Evolutionary conservation across 164 flowering plant genomes (phyloP).

Genomic region (Platanus orientalis): DNA sequence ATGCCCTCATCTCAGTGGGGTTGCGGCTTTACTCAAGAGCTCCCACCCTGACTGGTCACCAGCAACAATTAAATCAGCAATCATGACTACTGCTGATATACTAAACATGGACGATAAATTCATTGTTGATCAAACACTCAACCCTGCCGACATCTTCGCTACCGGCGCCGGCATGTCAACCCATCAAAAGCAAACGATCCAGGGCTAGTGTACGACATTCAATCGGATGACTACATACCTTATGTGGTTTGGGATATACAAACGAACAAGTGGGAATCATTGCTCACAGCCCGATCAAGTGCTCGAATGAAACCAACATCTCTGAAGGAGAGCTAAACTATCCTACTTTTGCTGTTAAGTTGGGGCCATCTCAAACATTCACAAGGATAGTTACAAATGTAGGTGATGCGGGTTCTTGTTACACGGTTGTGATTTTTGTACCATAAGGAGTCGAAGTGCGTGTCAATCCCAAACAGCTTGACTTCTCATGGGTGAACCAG

Average conservation of each 20-base stretch:
- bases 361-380: background rate
- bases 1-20: no score
- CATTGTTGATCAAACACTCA: conserved; percentile 29
- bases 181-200: no score
- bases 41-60: no score
- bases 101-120: conserved; percentile 14
- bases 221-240: conserved; percentile 42
- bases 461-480: conserved; percentile 23
- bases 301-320: no score
- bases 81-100: no score
- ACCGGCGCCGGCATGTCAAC: conserved; percentile 47
- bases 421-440: conserved; percentile 12
- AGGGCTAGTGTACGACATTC: no score
- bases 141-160: conserved; percentile 33
- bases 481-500: conserved; percentile 30
- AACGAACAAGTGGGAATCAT: no score
- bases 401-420: no score
- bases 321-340: no score
- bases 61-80: no score
- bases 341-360: no score
- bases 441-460: conserved; percentile 30
- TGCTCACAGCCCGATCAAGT: background rate
- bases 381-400: conserved; percentile 48
- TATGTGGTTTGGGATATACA: conserved; percentile 50
- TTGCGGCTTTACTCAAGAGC: no score